Base-by-base conservation (phyloP, 805 yeast genomes). In the Yamadazyma ubonensis region DNA sequence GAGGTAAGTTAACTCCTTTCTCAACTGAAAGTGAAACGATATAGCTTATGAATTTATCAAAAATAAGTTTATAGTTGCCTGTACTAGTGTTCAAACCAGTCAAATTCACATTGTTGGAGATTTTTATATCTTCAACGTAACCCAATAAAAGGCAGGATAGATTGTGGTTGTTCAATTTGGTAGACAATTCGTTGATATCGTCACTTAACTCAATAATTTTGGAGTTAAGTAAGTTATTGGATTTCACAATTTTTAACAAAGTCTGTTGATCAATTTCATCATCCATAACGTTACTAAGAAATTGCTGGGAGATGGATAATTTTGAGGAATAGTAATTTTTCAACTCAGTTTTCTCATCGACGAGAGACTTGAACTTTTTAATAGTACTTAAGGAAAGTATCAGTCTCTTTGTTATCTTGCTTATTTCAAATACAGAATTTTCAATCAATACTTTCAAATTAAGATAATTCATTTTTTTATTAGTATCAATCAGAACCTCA, bases 1-100 rank as follows among this genome's bases (percentile, higher is more conserved):
- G 47, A 44, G 79, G 78, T 27, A 77, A 52, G 3, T 56, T 46
- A 3, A 75, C 59, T 44, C 59, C 60, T 33, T 61, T 58, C 39
- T 70, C 73, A 6, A 68, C 75, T 0, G 79, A 71, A 6, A 69
- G 52, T 0, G 77, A 66, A 22, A 72, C 73, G 9, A 76, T 60
- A 33, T 73, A 72, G 0, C 77, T 58, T 19, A 75, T 67, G 18
- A 77, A 48, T 14, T 64, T 63, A 36, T 76, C 81, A 45, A 74
- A 57, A 3, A 42, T 40, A 14, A 33, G 26, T 31, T 36, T 46
- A 30, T 21, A 22, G 37, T 39, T 36, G 2, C 21, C 22, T 2
- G 26, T n/a, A 2, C 39, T 23, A 27, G 29, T 29, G 6, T 10
- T 17, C 11, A 26, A 29, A 12, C 21, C 25, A 12, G 20, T 23